Conservation (phyloP, 2,329 filamentous ascomycete genomes). For the Amphichorda felina region DNA sequence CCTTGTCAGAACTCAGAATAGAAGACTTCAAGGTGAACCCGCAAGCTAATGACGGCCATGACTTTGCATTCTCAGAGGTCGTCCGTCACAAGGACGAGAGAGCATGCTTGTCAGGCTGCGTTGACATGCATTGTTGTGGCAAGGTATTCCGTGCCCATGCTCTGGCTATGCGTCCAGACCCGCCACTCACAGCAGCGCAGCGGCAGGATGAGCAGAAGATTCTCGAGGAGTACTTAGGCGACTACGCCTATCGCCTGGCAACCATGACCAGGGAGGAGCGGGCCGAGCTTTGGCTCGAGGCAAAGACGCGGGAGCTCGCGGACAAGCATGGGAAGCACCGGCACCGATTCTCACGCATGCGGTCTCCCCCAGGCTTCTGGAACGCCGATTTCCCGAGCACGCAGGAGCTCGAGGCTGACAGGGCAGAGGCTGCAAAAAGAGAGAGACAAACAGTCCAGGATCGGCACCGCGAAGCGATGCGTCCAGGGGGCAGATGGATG, state of each 20-base stretch:
- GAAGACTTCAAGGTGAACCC: conserved; percentile 80
- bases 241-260: conserved; percentile 45
- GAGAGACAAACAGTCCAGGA: conserved; percentile 57
- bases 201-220: conserved; percentile 32
- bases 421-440: conserved; percentile 49
- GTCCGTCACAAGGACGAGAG: conserved; percentile 60
- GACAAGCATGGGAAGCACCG: conserved; percentile 69
- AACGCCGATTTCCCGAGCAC: conserved; percentile 79
- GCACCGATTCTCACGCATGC: conserved; percentile 57
- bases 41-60: conserved; percentile 53
- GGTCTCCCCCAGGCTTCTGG: conserved; percentile 84
- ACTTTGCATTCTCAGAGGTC: conserved; percentile 64
- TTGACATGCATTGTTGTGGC: conserved; percentile 65
- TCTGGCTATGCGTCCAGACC: conserved; percentile 29
- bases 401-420: conserved; percentile 61
- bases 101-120: conserved; percentile 62
- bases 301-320: conserved; percentile 60
- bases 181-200: conserved; percentile 21
- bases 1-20: conserved; percentile 43
- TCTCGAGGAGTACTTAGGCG: conserved; percentile 45
- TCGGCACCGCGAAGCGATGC: conserved; percentile 72
- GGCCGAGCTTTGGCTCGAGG: conserved; percentile 59
- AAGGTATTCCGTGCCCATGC: conserved; percentile 59
- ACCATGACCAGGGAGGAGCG: conserved; percentile 49
- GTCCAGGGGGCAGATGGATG: conserved; percentile 61